Base-by-base conservation (phyloP, 2,329 filamentous ascomycete genomes). In the Ophiosphaerella korrae region DNA sequence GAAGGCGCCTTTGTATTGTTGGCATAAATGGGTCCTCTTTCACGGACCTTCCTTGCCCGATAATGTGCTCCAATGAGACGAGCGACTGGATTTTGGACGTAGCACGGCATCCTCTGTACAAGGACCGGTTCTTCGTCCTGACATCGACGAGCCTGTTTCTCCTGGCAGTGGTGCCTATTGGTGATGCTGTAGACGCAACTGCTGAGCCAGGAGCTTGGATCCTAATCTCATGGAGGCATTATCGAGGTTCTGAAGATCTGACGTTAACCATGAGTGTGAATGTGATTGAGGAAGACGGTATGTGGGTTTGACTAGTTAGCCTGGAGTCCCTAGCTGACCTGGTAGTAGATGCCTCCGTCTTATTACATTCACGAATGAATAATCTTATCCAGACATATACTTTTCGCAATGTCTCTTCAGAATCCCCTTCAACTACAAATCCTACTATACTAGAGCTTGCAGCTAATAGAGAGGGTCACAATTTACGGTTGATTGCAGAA, bases 71-170 rank as follows among this genome's bases (percentile, higher is more conserved):
- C 1, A 41, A 54, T 6, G 62, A 58, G 7, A 66, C 67, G 0
- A 35, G 60, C 3, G 65, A 76, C 50, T 80, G 80, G 80, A 81
- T 90, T 41, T 66, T 90, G 50, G 82, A 88, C 61, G 63, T 86
- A 1, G 77, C 78, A 55, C 60, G 70, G 7, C 82, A 82, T 50
- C 78, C 79, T 1, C 62, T 69, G 2, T 73, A 80, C 45, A 71
- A 75, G 5, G 74, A 76, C 23, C 78, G 83, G n/a, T 61, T 85
- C 1, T 82, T 86, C 49, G 72, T 89, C 8, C 72, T 89, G 38
- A 89, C 85, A 1, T 79, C 78, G 11, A 75, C 75, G 0, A 74
- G 74, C 24, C 48, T 88, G 0, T 73, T 80, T 31, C 77, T 82
- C 73, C 57, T 84, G n/a, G 74, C 79, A 41, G 62, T 82, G 14